Evolutionary conservation across 805 yeast genomes (phyloP).

Genomic region (Metschnikowia chrysomelidarum): DNA sequence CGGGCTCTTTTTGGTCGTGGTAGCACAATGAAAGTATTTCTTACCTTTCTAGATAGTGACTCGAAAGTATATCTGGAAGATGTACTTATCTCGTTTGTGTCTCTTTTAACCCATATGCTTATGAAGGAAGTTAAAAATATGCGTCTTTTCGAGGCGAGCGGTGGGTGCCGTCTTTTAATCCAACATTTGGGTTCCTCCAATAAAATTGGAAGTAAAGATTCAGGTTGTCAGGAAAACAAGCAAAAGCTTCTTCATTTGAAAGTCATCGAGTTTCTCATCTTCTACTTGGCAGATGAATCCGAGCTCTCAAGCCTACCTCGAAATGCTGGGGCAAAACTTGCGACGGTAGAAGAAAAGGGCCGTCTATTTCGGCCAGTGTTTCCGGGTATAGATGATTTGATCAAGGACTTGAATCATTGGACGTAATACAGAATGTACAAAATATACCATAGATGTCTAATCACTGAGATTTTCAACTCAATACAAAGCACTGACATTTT

Average conservation of each 20-base stretch:
- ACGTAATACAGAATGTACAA: conserved; percentile 10
- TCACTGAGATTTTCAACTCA: too few relatives aligned
- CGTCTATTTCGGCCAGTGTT: conserved; percentile 35
- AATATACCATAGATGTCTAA: too few relatives aligned
- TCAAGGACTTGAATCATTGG: conserved; percentile 36
- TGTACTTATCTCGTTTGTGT: conserved; percentile 39
- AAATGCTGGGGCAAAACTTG: conserved; percentile 4
- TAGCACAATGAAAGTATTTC: conserved; percentile 36
- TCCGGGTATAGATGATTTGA: conserved; percentile 39
- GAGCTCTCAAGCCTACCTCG: conserved; percentile 10
- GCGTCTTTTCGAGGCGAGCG: conserved; percentile 54
- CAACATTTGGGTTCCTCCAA: conserved; percentile 24
- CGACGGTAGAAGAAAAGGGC: conserved; percentile 29
- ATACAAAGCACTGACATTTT: too few relatives aligned
- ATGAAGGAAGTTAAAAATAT: conserved; percentile 57
- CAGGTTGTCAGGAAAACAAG: background rate
- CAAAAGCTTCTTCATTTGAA: conserved; percentile 58
- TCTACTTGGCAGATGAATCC: conserved; percentile 67
- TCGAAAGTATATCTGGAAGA: conserved; percentile 13
- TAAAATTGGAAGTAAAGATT: background rate
- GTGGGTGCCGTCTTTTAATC: conserved; percentile 56
- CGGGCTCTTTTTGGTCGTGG: conserved; percentile 46
- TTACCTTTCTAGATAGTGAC: conserved; percentile 23
- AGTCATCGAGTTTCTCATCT: conserved; percentile 65
- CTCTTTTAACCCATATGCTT: conserved; percentile 56